Evolutionary conservation across 257 asterid species (phyloP).

Genomic region (Solanum chmielewskii): DNA sequence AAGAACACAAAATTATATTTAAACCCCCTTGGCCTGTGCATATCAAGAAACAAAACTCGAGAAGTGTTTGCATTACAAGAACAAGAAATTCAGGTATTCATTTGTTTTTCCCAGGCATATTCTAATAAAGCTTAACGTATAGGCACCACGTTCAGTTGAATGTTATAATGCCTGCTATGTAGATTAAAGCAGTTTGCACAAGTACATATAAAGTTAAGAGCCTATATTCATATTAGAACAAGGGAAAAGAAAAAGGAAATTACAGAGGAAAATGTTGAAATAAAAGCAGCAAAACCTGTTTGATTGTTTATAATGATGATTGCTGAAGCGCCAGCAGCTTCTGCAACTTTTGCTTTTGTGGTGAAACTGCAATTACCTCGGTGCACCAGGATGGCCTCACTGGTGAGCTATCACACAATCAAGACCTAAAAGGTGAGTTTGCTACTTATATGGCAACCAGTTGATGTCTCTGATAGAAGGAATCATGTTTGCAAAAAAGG

Average conservation of each 20-base stretch:
- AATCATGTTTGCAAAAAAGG: background rate
- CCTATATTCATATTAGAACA: background rate
- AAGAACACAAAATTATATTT: background rate
- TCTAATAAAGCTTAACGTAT: background rate
- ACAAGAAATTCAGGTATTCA: background rate
- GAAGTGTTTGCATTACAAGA: background rate
- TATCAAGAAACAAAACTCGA: background rate
- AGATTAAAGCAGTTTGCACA: background rate
- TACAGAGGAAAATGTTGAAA: background rate
- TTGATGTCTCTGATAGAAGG: background rate
- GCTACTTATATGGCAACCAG: background rate
- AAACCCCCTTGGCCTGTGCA: background rate
- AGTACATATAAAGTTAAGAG: background rate
- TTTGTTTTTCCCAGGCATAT: background rate
- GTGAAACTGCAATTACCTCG: constrained; percentile 91
- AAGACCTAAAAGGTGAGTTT: background rate
- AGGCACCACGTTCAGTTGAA: background rate
- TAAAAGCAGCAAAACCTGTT: constrained; percentile 39
- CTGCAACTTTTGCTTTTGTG: constrained; percentile 74
- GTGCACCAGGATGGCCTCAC: constrained; percentile 79
- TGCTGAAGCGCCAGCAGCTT: constrained; percentile 86
- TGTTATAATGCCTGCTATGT: background rate
- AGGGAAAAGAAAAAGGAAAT: background rate
- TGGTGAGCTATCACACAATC: constrained; percentile 41
- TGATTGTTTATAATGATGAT: constrained; percentile 68